Conservation (phyloP, 2,329 filamentous ascomycete species). For the Chlorencoelia australis region DNA sequence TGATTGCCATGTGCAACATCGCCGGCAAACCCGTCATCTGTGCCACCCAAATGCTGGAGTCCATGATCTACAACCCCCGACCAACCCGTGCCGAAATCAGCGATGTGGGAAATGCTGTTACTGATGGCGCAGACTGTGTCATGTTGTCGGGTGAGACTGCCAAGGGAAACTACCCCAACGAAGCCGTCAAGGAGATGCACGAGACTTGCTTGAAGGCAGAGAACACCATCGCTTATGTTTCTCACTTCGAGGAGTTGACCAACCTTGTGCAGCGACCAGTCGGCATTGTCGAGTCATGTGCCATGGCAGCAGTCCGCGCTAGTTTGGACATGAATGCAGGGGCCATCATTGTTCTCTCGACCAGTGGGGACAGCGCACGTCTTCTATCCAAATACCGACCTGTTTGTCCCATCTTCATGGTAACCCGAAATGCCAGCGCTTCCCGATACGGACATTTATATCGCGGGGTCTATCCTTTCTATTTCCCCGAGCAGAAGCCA, state of each 20-base stretch:
- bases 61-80: constrained; percentile 99
- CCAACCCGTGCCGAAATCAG: constrained; percentile 97
- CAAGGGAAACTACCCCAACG: constrained; percentile 88
- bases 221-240: constrained; percentile 94
- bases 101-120: constrained; percentile 95
- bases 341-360: constrained; percentile 92
- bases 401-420: constrained; percentile 99
- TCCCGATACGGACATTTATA: constrained; percentile 91
- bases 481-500: constrained; percentile 86
- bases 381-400: constrained; percentile 97
- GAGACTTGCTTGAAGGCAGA: constrained; percentile 94
- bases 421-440: constrained; percentile 76
- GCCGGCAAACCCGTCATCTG: constrained; percentile 98
- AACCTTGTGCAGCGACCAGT: constrained; percentile 74
- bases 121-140: constrained; percentile 96
- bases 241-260: constrained; percentile 91
- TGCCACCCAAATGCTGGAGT: constrained; percentile 99
- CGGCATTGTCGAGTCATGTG: constrained; percentile 82
- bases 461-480: constrained; percentile 96
- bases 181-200: constrained; percentile 96
- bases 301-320: constrained; percentile 92
- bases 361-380: constrained; percentile 87
- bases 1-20: constrained; percentile 99
- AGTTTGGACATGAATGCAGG: constrained; percentile 94
- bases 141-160: constrained; percentile 99